Evolutionary conservation across 2,329 filamentous ascomycete species (phyloP).

Genomic region (Epicoccum sorghinum): DNA sequence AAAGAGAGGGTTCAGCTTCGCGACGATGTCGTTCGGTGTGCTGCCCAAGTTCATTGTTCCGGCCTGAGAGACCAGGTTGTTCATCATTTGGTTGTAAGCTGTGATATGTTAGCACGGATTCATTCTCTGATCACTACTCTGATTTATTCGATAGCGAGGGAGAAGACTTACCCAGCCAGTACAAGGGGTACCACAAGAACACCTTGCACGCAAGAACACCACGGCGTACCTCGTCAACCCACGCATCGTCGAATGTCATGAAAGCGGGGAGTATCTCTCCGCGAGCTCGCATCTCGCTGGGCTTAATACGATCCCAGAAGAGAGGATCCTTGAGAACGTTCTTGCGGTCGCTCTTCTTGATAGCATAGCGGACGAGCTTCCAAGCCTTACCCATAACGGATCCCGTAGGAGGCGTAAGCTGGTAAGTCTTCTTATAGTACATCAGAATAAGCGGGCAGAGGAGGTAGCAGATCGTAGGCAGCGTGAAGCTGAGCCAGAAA

Average conservation of each 20-base stretch:
- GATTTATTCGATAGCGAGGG: too few species aligned
- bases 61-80: slow-evolving; percentile 72
- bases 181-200: slow-evolving; percentile 65
- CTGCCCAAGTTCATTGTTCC: slow-evolving; percentile 70
- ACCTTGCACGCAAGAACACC: slow-evolving; percentile 55
- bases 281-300: slow-evolving; percentile 49
- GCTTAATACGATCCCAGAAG: slow-evolving; percentile 70
- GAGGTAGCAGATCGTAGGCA: slow-evolving; percentile 70
- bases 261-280: slow-evolving; percentile 63
- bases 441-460: slow-evolving; percentile 63
- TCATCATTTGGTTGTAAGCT: slow-evolving; percentile 58
- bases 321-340: slow-evolving; percentile 30
- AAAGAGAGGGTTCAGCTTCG: slow-evolving; percentile 77
- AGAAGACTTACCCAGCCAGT: slow-evolving; percentile 24
- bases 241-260: slow-evolving; percentile 82
- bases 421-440: slow-evolving; percentile 69
- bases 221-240: slow-evolving; percentile 77
- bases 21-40: slow-evolving; percentile 77
- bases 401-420: slow-evolving; percentile 69
- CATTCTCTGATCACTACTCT: too few species aligned
- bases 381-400: slow-evolving; percentile 73
- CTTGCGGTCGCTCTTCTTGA: slow-evolving; percentile 28
- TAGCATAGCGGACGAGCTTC: slow-evolving; percentile 61
- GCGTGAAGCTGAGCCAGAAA: slow-evolving; percentile 73
- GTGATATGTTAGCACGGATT: neutral